Evolutionary conservation across 2,329 filamentous ascomycete genomes (phyloP).

Genomic region (Talaromyces sp.): DNA sequence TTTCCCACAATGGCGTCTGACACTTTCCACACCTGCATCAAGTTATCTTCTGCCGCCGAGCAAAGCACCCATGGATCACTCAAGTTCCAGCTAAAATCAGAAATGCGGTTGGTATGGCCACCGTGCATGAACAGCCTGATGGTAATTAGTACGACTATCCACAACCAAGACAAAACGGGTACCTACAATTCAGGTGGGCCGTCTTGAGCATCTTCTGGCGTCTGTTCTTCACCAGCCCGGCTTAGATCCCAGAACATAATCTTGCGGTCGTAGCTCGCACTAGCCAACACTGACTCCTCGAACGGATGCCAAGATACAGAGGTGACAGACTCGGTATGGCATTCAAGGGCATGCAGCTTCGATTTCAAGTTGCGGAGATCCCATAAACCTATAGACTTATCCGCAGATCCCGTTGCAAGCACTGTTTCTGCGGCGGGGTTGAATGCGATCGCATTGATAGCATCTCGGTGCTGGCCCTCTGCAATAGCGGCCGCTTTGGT

Average conservation of each 20-base stretch:
- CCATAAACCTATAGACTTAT: slow-evolving; percentile 94
- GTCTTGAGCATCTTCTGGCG: slow-evolving; percentile 90
- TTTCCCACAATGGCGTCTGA: slow-evolving; percentile 76
- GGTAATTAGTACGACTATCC: not conserved
- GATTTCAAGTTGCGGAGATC: slow-evolving; percentile 87
- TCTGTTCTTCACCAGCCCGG: slow-evolving; percentile 87
- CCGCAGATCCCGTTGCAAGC: slow-evolving; percentile 87
- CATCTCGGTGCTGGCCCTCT: slow-evolving; percentile 76
- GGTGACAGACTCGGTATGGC: slow-evolving; percentile 84
- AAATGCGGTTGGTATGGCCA: slow-evolving; percentile 93
- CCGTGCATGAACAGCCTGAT: slow-evolving; percentile 92
- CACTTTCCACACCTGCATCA: slow-evolving; percentile 92
- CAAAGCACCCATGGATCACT: slow-evolving; percentile 97
- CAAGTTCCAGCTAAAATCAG: slow-evolving; percentile 96
- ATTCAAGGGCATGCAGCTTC: slow-evolving; percentile 85
- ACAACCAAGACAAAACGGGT: not conserved
- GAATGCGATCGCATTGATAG: slow-evolving; percentile 94
- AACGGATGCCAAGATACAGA: slow-evolving; percentile 93
- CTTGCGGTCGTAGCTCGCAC: slow-evolving; percentile 85
- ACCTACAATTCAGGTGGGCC: slow-evolving; percentile 89
- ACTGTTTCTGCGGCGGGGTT: slow-evolving; percentile 88
- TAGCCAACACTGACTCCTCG: slow-evolving; percentile 83
- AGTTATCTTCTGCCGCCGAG: slow-evolving; percentile 92
- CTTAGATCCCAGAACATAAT: slow-evolving; percentile 97
- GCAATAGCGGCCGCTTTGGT: slow-evolving; percentile 67